phyloP scores from a whole-genome alignment of 805 yeast genomes.

The Yarrowia bubula region DNA sequence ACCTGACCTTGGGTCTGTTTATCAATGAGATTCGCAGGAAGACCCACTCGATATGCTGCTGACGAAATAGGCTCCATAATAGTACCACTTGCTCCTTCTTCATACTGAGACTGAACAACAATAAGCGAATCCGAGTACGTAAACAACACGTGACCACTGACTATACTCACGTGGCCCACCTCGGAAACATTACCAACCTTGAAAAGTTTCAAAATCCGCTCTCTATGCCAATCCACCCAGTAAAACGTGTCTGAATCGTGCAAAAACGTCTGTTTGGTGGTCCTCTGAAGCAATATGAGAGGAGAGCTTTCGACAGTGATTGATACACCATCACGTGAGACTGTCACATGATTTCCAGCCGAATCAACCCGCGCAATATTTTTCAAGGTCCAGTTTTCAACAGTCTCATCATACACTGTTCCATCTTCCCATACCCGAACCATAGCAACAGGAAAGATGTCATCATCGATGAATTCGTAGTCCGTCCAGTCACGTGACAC shows the following conservation, averaged over 20 bases:
- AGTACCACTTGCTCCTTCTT: neutral
- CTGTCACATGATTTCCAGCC: neutral
- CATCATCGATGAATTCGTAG: neutral
- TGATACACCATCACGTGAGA: neutral
- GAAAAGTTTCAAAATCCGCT: neutral
- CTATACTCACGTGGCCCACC: neutral
- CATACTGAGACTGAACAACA: neutral
- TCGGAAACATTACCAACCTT: neutral
- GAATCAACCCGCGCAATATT: neutral
- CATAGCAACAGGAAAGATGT: neutral
- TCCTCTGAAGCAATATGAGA: neutral
- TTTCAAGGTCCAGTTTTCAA: neutral
- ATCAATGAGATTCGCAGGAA: neutral
- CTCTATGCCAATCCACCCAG: neutral
- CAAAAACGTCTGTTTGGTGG: neutral
- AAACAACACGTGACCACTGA: neutral
- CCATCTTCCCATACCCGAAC: neutral
- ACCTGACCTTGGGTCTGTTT: neutral
- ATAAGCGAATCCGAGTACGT: neutral
- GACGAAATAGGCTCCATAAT: neutral
- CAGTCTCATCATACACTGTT: neutral
- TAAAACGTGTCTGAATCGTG: neutral
- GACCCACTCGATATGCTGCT: neutral
- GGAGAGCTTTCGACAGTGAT: neutral
- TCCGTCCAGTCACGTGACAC: slow-evolving; percentile 9